Conservation (phyloP, 495 filamentous ascomycete genomes). For the Neurospora terricola region DNA sequence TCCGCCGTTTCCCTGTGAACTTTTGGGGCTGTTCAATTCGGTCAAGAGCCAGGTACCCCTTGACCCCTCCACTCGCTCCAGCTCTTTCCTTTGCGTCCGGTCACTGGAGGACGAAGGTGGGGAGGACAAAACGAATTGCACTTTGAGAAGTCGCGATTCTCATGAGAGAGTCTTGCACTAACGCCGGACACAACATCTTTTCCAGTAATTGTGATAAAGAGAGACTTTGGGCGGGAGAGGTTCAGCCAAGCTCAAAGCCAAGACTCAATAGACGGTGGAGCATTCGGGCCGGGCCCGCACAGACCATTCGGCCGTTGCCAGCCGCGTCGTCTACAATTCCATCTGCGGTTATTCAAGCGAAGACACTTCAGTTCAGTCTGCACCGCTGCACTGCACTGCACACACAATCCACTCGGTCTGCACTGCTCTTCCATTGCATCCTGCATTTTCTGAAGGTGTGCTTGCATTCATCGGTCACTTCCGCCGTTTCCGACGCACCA, state of each 20-base stretch:
- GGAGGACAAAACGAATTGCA: neutral
- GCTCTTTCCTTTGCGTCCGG: neutral
- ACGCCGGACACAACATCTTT: neutral
- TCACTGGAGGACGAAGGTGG: neutral
- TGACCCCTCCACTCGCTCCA: neutral
- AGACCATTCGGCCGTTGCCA: neutral
- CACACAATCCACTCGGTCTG: neutral
- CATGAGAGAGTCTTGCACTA: neutral
- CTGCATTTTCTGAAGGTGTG: neutral
- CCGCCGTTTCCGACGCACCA: neutral
- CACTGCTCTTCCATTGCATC: neutral
- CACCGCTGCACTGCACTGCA: neutral
- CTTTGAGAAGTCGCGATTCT: neutral
- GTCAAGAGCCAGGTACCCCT: neutral
- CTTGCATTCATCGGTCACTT: neutral
- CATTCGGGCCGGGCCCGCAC: neutral
- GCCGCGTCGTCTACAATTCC: neutral
- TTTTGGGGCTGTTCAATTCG: neutral
- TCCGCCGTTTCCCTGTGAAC: neutral
- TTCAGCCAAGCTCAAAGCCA: neutral
- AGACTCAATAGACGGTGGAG: neutral
- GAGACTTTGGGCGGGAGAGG: neutral
- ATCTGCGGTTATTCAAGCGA: neutral
- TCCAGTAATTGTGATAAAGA: neutral
- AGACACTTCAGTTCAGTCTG: neutral